A percentile compares a stretch with the other conserved stretches of the same genome.
phyloP scores from a whole-genome alignment of 345 rosid species.

The Eucalyptus sideroxylon region DNA sequence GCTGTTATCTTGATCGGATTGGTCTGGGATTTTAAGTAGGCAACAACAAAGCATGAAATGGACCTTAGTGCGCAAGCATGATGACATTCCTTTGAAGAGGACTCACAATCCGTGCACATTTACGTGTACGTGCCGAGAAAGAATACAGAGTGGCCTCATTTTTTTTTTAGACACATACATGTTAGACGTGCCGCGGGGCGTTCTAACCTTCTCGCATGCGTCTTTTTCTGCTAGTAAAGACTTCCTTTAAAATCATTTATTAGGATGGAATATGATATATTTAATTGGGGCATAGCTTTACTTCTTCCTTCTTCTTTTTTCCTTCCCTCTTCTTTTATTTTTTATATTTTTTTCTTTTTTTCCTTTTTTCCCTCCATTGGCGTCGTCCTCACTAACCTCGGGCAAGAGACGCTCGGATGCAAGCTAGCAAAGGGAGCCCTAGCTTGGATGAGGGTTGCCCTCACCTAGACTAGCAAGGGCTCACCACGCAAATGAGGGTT shows the following conservation, averaged over 20 bases:
- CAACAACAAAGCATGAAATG: not conserved
- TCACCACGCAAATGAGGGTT: too few species aligned
- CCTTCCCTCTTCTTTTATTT: too few species aligned
- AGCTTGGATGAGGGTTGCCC: too few species aligned
- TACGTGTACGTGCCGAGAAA: not conserved
- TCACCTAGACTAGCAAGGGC: too few species aligned
- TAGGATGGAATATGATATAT: not conserved
- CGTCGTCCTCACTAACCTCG: rapidly evolving
- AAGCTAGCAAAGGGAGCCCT: too few species aligned
- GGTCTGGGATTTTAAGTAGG: not conserved
- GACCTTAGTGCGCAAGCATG: not conserved
- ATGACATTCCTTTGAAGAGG: not conserved
- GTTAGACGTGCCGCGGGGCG: not conserved
- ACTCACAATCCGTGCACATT: not conserved
- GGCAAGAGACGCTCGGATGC: too few species aligned
- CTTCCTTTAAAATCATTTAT: not conserved
- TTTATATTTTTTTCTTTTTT: too few species aligned
- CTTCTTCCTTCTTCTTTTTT: too few species aligned
- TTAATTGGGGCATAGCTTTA: not conserved
- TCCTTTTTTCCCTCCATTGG: too few species aligned
- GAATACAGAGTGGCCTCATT: not conserved
- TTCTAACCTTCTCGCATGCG: not conserved
- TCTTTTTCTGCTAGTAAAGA: not conserved
- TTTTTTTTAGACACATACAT: not conserved
- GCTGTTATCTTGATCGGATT: not conserved